phyloP scores from a whole-genome alignment of 202 grass and related monocot species.

The Miscanthus sacchariflorus region DNA sequence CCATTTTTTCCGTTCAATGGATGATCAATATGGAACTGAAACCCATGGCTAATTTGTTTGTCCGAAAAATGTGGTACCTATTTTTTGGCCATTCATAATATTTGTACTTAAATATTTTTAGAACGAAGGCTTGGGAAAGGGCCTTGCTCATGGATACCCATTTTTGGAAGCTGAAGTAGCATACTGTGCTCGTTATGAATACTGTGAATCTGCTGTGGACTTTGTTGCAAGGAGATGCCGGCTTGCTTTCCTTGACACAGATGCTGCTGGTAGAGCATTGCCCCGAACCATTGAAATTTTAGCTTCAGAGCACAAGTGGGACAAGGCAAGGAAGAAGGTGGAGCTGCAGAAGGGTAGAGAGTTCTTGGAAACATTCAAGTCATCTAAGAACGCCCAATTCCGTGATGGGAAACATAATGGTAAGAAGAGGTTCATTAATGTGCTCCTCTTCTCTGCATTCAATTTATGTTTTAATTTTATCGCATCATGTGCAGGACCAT shows the following conservation, averaged over 20 bases:
- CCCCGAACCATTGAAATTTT: conserved; percentile 83
- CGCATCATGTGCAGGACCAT: conserved; percentile 44
- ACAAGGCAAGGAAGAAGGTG: conserved; percentile 67
- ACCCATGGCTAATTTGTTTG: conserved; percentile 1
- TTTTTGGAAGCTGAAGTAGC: conserved; percentile 98
- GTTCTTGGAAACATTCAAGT: conserved; percentile 95
- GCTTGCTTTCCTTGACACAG: conserved; percentile 90
- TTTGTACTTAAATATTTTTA: conserved; percentile 31
- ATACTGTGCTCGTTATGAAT: conserved; percentile 91
- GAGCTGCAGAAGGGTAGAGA: conserved; percentile 78
- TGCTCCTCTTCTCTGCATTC: background rate
- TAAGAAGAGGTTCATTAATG: background rate
- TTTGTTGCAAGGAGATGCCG: conserved; percentile 90
- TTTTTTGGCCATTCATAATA: background rate
- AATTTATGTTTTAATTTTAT: background rate
- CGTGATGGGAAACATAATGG: conserved; percentile 92
- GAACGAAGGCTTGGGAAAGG: conserved; percentile 90
- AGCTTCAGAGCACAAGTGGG: conserved; percentile 85
- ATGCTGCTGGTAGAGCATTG: conserved; percentile 76
- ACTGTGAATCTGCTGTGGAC: conserved; percentile 85
- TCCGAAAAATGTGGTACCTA: background rate
- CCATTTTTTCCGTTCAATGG: background rate
- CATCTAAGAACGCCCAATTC: conserved; percentile 91
- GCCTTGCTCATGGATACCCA: conserved; percentile 88
- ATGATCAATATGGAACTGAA: background rate